Evolutionary conservation across 495 filamentous ascomycete species (phyloP).

Genomic region (Immersiella caudata): DNA sequence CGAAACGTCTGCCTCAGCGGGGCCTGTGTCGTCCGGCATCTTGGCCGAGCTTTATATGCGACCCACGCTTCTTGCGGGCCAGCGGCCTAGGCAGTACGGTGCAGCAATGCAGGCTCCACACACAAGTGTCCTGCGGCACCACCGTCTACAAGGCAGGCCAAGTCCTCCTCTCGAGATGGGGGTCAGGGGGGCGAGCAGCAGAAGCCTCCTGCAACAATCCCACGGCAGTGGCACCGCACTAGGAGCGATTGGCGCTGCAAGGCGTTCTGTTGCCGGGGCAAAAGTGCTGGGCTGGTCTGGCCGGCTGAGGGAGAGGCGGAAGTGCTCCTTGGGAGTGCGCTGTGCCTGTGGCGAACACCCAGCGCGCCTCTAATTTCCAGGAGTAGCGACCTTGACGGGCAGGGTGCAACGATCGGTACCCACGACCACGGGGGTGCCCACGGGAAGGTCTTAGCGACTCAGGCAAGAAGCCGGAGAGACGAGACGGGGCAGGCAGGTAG

Average conservation of each 20-base stretch:
- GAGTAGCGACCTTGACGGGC: constrained; percentile 7
- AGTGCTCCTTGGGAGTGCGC: constrained; percentile 20
- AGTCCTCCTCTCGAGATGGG: constrained; percentile 26
- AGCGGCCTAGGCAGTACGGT: constrained; percentile 24
- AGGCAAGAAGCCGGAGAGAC: constrained; percentile 25
- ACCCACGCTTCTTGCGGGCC: constrained; percentile 27
- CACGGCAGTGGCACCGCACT: constrained; percentile 36
- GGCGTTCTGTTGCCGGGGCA: constrained; percentile 26
- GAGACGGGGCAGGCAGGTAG: constrained; percentile 7
- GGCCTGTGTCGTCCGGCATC: constrained; percentile 51
- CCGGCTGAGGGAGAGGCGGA: constrained; percentile 22
- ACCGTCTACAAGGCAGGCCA: constrained; percentile 20
- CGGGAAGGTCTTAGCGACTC: constrained; percentile 18
- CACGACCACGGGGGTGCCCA: background rate
- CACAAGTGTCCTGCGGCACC: constrained; percentile 34
- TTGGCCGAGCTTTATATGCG: constrained; percentile 53
- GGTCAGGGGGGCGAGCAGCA: constrained; percentile 25
- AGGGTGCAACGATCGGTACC: constrained; percentile 14
- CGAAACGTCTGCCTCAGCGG: constrained; percentile 52
- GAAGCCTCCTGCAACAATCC: constrained; percentile 35
- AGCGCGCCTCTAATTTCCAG: constrained; percentile 31
- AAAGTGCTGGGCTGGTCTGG: constrained; percentile 21
- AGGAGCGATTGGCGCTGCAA: constrained; percentile 37
- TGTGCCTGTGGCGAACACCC: constrained; percentile 30
- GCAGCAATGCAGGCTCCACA: constrained; percentile 42